phyloP scores from a whole-genome alignment of 345 rosid species.

The Firmiana major region DNA sequence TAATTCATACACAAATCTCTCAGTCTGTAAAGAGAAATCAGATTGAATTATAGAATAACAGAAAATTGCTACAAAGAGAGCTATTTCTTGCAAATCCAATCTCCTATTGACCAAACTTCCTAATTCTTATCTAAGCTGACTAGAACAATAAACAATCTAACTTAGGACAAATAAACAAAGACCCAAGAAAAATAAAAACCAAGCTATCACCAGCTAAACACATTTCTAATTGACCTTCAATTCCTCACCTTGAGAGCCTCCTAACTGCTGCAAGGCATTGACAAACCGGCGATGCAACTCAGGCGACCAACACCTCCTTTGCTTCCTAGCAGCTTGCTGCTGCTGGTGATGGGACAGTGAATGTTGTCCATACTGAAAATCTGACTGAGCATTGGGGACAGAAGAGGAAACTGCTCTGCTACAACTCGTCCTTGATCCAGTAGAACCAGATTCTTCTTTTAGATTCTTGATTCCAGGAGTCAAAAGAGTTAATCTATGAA shows the following conservation, averaged over 20 bases:
- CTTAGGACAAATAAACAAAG: background rate
- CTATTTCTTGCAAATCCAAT: background rate
- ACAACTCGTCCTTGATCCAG: slow-evolving; percentile 37
- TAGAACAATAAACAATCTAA: background rate
- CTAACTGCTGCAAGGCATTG: slow-evolving; percentile 80
- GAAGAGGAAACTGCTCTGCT: slow-evolving; percentile 39
- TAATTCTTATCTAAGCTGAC: background rate
- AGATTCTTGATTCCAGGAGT: slow-evolving; percentile 46
- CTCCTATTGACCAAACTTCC: background rate
- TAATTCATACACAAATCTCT: background rate
- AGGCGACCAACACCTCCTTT: slow-evolving; percentile 90
- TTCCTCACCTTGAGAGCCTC: slow-evolving; percentile 74
- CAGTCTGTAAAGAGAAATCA: background rate
- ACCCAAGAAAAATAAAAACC: background rate
- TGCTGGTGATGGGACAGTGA: slow-evolving; percentile 22
- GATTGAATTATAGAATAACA: background rate
- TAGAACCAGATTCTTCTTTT: slow-evolving; percentile 49
- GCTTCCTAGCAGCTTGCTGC: slow-evolving; percentile 65
- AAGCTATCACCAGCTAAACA: background rate
- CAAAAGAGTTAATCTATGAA: slow-evolving; percentile 47
- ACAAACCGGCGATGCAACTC: slow-evolving; percentile 80
- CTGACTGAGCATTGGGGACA: slow-evolving; percentile 33
- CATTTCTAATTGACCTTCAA: background rate
- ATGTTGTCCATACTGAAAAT: slow-evolving; percentile 29
- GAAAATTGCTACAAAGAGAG: background rate